Evolutionary conservation across 345 rosid genomes (phyloP).

Genomic region (Raphanus raphanistrum): DNA sequence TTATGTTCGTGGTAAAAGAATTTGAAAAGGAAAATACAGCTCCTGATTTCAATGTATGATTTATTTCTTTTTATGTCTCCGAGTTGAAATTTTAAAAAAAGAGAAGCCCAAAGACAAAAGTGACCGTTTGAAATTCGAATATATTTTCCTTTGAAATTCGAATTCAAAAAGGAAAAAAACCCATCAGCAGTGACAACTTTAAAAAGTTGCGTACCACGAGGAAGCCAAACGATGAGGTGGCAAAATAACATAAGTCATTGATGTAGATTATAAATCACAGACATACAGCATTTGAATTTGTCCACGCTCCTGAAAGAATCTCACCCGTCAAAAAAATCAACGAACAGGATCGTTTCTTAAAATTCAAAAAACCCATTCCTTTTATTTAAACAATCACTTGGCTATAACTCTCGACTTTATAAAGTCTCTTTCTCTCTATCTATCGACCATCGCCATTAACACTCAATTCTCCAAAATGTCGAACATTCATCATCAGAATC

Average conservation of each 20-base stretch:
- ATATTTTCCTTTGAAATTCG: conserved; percentile 36
- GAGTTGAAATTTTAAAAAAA: background rate
- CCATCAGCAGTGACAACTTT: conserved; percentile 17
- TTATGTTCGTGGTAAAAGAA: background rate
- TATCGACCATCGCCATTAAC: background rate
- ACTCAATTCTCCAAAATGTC: conserved; percentile 21
- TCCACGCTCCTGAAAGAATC: conserved; percentile 33
- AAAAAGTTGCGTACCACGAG: background rate
- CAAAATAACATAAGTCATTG: background rate
- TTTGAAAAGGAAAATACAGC: conserved; percentile 8
- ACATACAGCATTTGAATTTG: background rate
- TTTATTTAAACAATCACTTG: background rate
- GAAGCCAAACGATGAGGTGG: background rate
- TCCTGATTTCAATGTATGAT: conserved; percentile 27
- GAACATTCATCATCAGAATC: conserved; percentile 16
- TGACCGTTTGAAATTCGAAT: conserved; percentile 44
- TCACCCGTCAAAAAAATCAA: conserved; percentile 19
- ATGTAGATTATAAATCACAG: background rate
- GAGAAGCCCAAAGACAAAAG: conserved; percentile 10
- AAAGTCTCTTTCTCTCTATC: background rate
- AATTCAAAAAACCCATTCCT: conserved; percentile 13
- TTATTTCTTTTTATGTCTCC: conserved; percentile 8
- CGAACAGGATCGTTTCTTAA: conserved; percentile 26
- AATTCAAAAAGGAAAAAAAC: conserved; percentile 25
- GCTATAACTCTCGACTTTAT: background rate